Percentiles rank a stretch among this genome's conserved stretches.
These are phyloP conservation scores for Hygrophoropsis aurantiaca DNA, from an alignment of 768 basidiomycete genomes.

Conservation along the genomic window DNA sequence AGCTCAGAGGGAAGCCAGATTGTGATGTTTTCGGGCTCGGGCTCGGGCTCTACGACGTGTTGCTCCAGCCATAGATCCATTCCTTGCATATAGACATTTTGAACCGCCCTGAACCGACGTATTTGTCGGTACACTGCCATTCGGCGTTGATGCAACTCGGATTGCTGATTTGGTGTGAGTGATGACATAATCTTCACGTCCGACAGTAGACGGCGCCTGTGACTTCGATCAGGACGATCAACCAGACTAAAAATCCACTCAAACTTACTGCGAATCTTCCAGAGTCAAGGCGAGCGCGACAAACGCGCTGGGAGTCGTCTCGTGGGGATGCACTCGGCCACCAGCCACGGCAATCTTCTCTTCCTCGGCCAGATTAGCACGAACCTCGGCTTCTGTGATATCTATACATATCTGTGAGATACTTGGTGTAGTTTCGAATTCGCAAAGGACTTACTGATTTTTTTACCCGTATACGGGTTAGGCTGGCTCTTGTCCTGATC, in stretches of 20 bases:
- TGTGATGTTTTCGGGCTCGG: not conserved
- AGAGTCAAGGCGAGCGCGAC: constrained; percentile 29
- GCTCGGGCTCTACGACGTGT: constrained; percentile 3
- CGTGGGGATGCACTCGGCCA: not conserved
- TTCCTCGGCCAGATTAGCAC: constrained; percentile 20
- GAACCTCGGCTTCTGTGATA: constrained; percentile 10
- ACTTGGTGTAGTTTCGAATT: no score
- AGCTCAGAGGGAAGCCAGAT: constrained; percentile 6
- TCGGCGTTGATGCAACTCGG: constrained; percentile 3
- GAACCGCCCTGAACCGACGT: constrained; percentile 3
- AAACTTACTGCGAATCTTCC: constrained; percentile 34
- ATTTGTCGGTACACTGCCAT: not conserved
- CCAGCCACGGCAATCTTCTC: constrained; percentile 11
- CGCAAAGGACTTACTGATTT: no score
- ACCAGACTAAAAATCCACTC: no score
- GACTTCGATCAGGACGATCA: no score
- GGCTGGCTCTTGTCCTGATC: not conserved
- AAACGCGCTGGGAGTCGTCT: constrained; percentile 19
- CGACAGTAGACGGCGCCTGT: no score
- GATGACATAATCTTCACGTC: no score
- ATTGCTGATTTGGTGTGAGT: not conserved
- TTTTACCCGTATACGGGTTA: not conserved
- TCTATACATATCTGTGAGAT: no score
- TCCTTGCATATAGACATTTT: not conserved
- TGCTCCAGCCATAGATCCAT: not conserved